Percentiles rank a stretch among this genome's conserved stretches.
Evolutionary conservation across 140 eudicot species (phyloP).

Genomic region (Bidens hawaiensis): DNA sequence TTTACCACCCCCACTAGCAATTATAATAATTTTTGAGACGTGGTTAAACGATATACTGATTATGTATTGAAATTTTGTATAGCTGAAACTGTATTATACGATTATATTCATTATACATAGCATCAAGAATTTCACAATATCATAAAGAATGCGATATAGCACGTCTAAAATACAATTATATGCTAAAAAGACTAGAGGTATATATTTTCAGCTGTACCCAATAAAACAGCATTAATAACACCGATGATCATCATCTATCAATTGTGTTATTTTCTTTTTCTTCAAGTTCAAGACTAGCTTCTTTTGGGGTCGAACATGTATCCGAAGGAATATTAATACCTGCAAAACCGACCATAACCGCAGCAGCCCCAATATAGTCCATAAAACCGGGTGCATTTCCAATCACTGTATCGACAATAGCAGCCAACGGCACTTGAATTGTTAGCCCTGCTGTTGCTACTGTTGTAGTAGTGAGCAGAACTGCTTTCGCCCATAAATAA

Average conservation of each 20-base stretch:
- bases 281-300: constrained; percentile 55
- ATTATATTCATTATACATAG: background rate
- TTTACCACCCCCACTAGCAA: background rate
- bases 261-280: constrained; percentile 38
- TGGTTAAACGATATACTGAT: background rate
- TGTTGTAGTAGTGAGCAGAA: constrained; percentile 85
- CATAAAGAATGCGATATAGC: background rate
- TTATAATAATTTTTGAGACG: background rate
- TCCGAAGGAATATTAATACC: constrained; percentile 79
- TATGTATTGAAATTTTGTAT: background rate
- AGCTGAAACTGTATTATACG: background rate
- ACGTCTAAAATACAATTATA: background rate
- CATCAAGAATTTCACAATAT: background rate
- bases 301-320: constrained; percentile 37
- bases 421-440: constrained; percentile 92
- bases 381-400: constrained; percentile 65
- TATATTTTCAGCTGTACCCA: constrained; percentile 2
- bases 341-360: constrained; percentile 84
- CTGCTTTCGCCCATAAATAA: constrained; percentile 98
- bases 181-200: background rate
- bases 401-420: constrained; percentile 69
- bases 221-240: background rate
- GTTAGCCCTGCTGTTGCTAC: constrained; percentile 99
- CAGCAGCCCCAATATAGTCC: constrained; percentile 84
- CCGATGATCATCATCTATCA: constrained; percentile 19